These are phyloP conservation scores for Cicer chorassanicum DNA, from an alignment of 306 rosid genomes.

Conservation along the genomic window DNA sequence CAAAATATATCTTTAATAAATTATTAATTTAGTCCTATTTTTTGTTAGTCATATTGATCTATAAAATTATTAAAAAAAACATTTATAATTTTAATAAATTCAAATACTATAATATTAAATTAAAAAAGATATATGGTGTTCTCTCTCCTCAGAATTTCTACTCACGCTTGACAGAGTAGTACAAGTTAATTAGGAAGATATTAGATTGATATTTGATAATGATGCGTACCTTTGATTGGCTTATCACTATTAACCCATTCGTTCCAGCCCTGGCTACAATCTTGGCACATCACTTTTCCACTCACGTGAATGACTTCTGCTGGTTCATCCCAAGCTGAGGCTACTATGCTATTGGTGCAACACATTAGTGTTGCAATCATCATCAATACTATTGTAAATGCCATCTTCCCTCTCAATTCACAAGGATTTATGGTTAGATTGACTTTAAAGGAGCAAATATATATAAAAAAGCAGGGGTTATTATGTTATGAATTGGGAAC, in stretches of 20 bases:
- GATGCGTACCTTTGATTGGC: constrained; percentile 52
- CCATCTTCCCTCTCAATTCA: constrained; percentile 40
- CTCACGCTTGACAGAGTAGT: no score
- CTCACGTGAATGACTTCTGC: constrained; percentile 52
- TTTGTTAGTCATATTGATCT: no score
- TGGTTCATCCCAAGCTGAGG: constrained; percentile 40
- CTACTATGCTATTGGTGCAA: constrained; percentile 46
- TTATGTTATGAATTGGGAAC: constrained; percentile 11
- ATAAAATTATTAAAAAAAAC: no score
- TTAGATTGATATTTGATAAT: background rate
- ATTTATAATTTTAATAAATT: no score
- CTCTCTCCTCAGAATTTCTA: no score
- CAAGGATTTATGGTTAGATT: constrained; percentile 5
- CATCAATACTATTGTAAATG: constrained; percentile 32
- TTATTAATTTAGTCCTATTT: no score
- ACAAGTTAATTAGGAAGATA: background rate
- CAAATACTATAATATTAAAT: no score
- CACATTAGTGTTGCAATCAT: constrained; percentile 49
- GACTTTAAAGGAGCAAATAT: constrained; percentile 30
- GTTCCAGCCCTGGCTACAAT: constrained; percentile 77
- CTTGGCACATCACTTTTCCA: constrained; percentile 89
- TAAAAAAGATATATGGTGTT: no score
- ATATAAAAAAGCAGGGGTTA: background rate
- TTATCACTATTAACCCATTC: constrained; percentile 67
- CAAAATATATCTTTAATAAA: no score